These are phyloP conservation scores for Scheffersomyces illinoinensis DNA, from an alignment of 1,139 yeast species.

Conservation along the genomic window DNA sequence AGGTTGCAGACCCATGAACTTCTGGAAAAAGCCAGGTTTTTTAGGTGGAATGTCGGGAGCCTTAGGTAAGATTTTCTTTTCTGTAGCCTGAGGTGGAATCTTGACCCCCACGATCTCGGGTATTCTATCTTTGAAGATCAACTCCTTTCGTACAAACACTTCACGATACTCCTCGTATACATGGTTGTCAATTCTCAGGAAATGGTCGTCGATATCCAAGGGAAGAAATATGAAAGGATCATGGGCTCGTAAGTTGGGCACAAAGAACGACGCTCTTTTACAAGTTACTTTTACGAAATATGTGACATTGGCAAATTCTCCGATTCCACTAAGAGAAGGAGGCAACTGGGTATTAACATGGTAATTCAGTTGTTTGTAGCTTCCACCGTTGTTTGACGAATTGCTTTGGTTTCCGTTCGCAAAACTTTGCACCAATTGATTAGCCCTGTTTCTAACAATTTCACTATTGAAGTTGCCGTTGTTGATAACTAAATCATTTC, in stretches of 20 bases:
- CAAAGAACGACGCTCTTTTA: slow-evolving; percentile 53
- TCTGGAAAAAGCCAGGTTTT: slow-evolving; percentile 14
- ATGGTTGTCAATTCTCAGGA: slow-evolving; percentile 23
- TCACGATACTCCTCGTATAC: slow-evolving; percentile 35
- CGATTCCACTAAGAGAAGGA: slow-evolving; percentile 54
- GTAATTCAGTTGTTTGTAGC: slow-evolving; percentile 15
- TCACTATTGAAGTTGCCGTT: slow-evolving; percentile 34
- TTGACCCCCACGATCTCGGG: slow-evolving; percentile 49
- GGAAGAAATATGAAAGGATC: slow-evolving; percentile 59
- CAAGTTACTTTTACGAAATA: slow-evolving; percentile 64
- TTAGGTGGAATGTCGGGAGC: slow-evolving; percentile 12
- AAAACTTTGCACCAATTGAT: slow-evolving; percentile 11
- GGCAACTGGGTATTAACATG: slow-evolving; percentile 53
- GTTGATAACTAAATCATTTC: slow-evolving; percentile 33
- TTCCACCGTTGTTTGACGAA: neutral
- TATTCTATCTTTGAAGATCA: slow-evolving; percentile 37
- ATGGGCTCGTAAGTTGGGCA: slow-evolving; percentile 46
- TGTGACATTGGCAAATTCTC: slow-evolving; percentile 46
- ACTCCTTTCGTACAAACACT: slow-evolving; percentile 42
- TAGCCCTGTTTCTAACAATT: slow-evolving; percentile 22
- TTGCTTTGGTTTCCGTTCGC: neutral
- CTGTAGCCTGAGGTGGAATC: slow-evolving; percentile 13
- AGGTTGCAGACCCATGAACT: slow-evolving; percentile 10
- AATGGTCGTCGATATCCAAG: slow-evolving; percentile 39
- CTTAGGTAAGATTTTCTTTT: slow-evolving; percentile 19